Evolutionary conservation across 192 early-diverging fungal genomes (phyloP).

Genomic region (Dispira simplex): DNA sequence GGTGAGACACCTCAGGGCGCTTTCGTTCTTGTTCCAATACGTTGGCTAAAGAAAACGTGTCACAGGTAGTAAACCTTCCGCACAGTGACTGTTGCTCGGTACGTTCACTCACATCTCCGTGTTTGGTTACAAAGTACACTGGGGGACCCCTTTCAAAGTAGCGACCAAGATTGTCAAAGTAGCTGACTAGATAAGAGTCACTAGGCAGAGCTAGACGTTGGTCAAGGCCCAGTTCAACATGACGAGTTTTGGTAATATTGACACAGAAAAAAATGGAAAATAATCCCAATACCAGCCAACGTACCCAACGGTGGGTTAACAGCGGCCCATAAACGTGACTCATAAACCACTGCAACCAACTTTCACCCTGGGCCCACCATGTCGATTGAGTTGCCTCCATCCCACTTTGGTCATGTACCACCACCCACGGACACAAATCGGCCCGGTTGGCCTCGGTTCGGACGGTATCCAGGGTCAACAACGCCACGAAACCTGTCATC

Average conservation of each 20-base stretch:
- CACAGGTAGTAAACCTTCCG: slow-evolving; percentile 37
- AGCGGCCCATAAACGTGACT: slow-evolving; percentile 30
- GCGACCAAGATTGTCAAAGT: slow-evolving; percentile 39
- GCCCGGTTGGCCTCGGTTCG: slow-evolving; percentile 23
- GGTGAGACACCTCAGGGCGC: slow-evolving; percentile 35
- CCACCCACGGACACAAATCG: slow-evolving; percentile 9
- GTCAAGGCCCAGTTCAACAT: slow-evolving; percentile 38
- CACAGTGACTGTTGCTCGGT: slow-evolving; percentile 35
- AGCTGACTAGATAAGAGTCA: slow-evolving; percentile 46
- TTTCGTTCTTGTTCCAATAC: slow-evolving; percentile 47
- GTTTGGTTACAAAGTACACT: slow-evolving; percentile 43
- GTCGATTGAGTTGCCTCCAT: neutral
- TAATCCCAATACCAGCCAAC: slow-evolving; percentile 22
- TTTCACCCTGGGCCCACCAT: neutral
- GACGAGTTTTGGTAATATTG: slow-evolving; percentile 26
- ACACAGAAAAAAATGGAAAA: slow-evolving; percentile 36
- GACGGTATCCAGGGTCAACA: slow-evolving; percentile 37
- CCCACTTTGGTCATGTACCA: neutral
- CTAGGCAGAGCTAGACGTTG: slow-evolving; percentile 42
- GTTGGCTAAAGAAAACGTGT: slow-evolving; percentile 33
- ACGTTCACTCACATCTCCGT: slow-evolving; percentile 26
- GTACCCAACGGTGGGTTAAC: slow-evolving; percentile 26
- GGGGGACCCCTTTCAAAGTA: slow-evolving; percentile 48
- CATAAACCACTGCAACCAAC: slow-evolving; percentile 12
- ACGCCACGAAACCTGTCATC: slow-evolving; percentile 41